Percentiles rank a stretch among this genome's conserved stretches.
These are phyloP conservation scores for Megacollybia marginata DNA, from an alignment of 768 basidiomycete species.

Conservation along the genomic window DNA sequence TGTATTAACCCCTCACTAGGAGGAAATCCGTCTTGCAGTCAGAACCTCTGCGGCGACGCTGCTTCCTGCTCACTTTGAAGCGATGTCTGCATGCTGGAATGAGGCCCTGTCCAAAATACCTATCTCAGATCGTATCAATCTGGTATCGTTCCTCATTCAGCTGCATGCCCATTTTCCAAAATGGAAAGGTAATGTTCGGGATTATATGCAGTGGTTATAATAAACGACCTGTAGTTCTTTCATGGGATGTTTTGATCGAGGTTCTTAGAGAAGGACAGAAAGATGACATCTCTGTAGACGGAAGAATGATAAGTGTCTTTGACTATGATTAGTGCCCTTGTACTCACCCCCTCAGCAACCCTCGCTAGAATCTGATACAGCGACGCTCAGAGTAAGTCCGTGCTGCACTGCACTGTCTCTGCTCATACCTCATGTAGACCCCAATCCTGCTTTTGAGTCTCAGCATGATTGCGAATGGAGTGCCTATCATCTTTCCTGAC, in stretches of 20 bases:
- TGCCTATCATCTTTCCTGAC: slow-evolving; percentile 40
- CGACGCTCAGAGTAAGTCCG: too few species aligned
- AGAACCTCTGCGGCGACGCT: slow-evolving; percentile 54
- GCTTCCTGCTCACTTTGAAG: slow-evolving; percentile 57
- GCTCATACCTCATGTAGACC: slow-evolving; percentile 26
- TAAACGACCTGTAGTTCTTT: slow-evolving; percentile 37
- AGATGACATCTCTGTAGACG: too few species aligned
- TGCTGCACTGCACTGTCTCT: too few species aligned
- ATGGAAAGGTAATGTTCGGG: slow-evolving; percentile 47
- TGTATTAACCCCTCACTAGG: slow-evolving; percentile 32
- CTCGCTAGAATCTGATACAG: too few species aligned
- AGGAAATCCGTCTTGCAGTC: slow-evolving; percentile 56
- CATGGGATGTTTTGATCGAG: slow-evolving; percentile 58
- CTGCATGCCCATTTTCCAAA: slow-evolving; percentile 59
- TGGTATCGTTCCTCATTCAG: slow-evolving; percentile 59
- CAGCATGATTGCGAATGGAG: slow-evolving; percentile 61
- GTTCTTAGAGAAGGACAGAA: slow-evolving; percentile 46
- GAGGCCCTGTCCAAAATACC: slow-evolving; percentile 51
- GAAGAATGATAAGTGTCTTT: too few species aligned
- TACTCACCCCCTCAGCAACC: too few species aligned
- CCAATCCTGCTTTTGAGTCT: slow-evolving; percentile 52
- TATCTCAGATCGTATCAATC: slow-evolving; percentile 45
- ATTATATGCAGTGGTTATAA: background rate
- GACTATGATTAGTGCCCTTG: too few species aligned
- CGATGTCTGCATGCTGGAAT: slow-evolving; percentile 62